Evolutionary conservation across 2,329 filamentous ascomycete genomes (phyloP), one percentile per base, ranked within the genome.

Genomic region (Colletotrichum chlorophyti): DNA sequence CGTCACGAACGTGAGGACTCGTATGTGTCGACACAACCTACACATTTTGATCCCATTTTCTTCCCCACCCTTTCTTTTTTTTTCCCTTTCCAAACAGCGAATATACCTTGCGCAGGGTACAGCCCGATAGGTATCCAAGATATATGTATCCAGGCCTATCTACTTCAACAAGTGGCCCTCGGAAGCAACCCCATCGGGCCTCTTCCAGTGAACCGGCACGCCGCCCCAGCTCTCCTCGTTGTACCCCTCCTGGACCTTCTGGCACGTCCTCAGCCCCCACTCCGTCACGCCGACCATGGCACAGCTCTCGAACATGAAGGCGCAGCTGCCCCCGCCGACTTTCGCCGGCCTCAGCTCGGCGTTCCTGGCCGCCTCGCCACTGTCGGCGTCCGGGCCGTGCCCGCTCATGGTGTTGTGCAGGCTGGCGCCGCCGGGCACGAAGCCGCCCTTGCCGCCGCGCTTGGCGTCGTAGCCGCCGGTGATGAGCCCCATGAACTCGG

Each of bases 181-280:
- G 1, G 48, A 51, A 11, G 31, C 50, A 7, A 50, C 66, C 2
- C 70, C 75, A 31, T 74, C 72, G 0, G 79, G 77, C 65, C 66
- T 67, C 67, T 75, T 74, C 79, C 88, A 90, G 68, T 89, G 84
- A 38, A 86, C 80, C 72, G 84, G 83, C 49, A 91, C 75, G 0
- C 82, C 82, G 24, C 80, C 86, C 92, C 92, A 97, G 70, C 90
- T 93, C 77, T 96, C 90, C 55, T 87, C 85, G 69, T 86, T 93
- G 68, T 95, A 96, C 54, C 84, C 84, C 64, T 85, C 80, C 76
- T 85, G 83, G 14, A 84, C 79, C 71, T 83, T 83, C 63, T 76
- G 71, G 52, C 81, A 94, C 61, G 84, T 81, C 63, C 74, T 72
- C 60, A 84, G 72, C 2, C 87, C 88, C 87, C 88, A 91, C 57